Evolutionary conservation across 2,329 filamentous ascomycete genomes (phyloP).

Genomic region (Aschersonia sp.): DNA sequence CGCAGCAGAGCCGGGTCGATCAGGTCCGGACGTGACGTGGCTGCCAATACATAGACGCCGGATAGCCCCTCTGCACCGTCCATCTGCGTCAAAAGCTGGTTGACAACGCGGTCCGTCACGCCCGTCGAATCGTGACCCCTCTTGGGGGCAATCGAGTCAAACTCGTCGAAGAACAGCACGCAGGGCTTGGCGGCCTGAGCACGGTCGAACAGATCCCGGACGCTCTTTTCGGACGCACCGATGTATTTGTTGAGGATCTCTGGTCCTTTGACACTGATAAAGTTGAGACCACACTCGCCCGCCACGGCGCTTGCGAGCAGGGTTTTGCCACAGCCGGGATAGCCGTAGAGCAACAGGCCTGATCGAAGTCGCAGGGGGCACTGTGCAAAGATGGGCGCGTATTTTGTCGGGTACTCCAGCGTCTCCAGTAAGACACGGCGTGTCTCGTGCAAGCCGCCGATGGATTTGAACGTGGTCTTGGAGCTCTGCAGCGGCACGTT

Average conservation of each 20-base stretch:
- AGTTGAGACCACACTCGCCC: constrained; percentile 93
- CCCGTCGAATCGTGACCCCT: constrained; percentile 93
- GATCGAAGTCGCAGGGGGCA: constrained; percentile 91
- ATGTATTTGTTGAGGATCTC: constrained; percentile 99
- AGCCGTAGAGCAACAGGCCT: constrained; percentile 85
- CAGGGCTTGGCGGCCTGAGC: constrained; percentile 84
- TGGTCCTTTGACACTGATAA: constrained; percentile 95
- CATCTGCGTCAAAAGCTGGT: constrained; percentile 97
- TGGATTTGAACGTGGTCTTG: constrained; percentile 81
- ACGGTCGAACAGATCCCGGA: constrained; percentile 87
- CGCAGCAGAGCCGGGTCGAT: constrained; percentile 89
- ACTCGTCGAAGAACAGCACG: constrained; percentile 96
- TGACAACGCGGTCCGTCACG: constrained; percentile 96
- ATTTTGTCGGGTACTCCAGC: constrained; percentile 91
- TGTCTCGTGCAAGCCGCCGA: constrained; percentile 77
- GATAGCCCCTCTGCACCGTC: constrained; percentile 91
- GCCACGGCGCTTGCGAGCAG: constrained; percentile 93
- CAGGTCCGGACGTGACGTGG: constrained; percentile 82
- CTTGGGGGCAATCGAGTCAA: constrained; percentile 95
- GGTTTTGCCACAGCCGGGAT: constrained; percentile 92
- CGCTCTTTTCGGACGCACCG: constrained; percentile 89
- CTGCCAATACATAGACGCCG: constrained; percentile 91
- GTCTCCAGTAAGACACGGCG: constrained; percentile 89
- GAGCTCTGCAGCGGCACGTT: constrained; percentile 91
- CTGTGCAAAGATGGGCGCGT: constrained; percentile 92